phyloP scores from a whole-genome alignment of 371 early-diverging fungal species.

The Mucor lusitanicus region DNA sequence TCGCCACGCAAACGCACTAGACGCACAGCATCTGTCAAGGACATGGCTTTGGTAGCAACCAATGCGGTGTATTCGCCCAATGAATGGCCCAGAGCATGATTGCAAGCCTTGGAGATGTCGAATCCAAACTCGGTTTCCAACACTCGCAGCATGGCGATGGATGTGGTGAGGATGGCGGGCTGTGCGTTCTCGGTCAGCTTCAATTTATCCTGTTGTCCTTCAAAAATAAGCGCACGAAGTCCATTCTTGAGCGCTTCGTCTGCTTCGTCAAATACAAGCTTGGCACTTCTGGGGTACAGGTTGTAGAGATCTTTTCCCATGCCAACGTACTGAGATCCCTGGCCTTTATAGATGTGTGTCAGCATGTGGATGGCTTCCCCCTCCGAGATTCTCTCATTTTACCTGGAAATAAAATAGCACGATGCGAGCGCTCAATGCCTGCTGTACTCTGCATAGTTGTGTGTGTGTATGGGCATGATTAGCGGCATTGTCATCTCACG shows the following conservation, averaged over 20 bases:
- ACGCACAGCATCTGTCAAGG: constrained; percentile 79
- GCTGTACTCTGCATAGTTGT: constrained; percentile 41
- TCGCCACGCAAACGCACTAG: constrained; percentile 85
- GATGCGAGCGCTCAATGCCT: constrained; percentile 54
- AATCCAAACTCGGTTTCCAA: constrained; percentile 84
- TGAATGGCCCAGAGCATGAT: constrained; percentile 89
- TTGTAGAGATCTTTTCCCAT: constrained; percentile 94
- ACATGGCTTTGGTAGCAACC: constrained; percentile 77
- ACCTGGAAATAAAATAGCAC: constrained; percentile 60
- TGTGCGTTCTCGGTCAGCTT: constrained; percentile 91
- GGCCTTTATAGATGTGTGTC: constrained; percentile 51
- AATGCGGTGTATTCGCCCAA: constrained; percentile 94
- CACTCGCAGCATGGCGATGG: constrained; percentile 86
- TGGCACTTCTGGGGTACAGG: constrained; percentile 69
- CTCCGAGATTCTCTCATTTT: neutral
- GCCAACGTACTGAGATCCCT: constrained; percentile 88
- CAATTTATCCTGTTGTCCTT: constrained; percentile 77
- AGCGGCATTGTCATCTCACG: neutral
- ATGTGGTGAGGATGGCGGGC: constrained; percentile 92
- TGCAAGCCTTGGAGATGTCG: constrained; percentile 68
- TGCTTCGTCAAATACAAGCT: constrained; percentile 85
- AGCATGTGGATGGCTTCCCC: neutral
- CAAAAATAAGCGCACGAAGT: constrained; percentile 80
- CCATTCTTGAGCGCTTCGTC: constrained; percentile 78
- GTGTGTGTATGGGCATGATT: neutral